Evolutionary conservation across 345 rosid genomes (phyloP).

Genomic region (Gossypium longicalyx): DNA sequence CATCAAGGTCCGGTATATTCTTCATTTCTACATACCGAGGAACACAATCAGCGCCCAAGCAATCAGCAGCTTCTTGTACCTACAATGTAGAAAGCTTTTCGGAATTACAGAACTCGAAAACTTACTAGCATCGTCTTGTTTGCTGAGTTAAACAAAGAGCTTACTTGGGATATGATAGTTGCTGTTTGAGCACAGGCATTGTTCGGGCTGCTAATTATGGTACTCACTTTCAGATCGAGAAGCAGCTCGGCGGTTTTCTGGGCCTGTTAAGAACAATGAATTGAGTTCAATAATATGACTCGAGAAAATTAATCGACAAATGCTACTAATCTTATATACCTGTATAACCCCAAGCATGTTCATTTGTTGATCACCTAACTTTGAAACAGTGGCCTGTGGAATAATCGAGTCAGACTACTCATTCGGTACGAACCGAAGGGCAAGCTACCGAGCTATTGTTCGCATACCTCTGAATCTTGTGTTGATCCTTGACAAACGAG

Average conservation of each 20-base stretch:
- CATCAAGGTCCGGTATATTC: slow-evolving; percentile 51
- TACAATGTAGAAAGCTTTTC: slow-evolving; percentile 18
- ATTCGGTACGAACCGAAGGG: neutral
- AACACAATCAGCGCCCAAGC: slow-evolving; percentile 78
- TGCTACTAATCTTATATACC: slow-evolving; percentile 36
- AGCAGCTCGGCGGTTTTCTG: slow-evolving; percentile 92
- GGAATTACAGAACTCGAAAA: neutral
- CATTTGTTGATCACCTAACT: slow-evolving; percentile 46
- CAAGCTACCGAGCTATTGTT: neutral
- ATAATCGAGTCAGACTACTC: neutral
- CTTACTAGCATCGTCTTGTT: neutral
- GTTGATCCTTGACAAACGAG: slow-evolving; percentile 75
- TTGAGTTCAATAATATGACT: slow-evolving; percentile 18
- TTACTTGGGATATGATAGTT: slow-evolving; percentile 52
- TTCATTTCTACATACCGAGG: slow-evolving; percentile 68
- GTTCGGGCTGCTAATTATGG: slow-evolving; percentile 53
- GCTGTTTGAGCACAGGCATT: slow-evolving; percentile 63
- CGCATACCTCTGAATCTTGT: slow-evolving; percentile 49
- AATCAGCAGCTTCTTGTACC: slow-evolving; percentile 96
- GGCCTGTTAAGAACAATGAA: slow-evolving; percentile 46
- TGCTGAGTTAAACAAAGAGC: slow-evolving; percentile 15
- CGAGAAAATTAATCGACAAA: neutral
- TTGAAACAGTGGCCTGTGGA: slow-evolving; percentile 40
- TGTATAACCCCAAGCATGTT: slow-evolving; percentile 83
- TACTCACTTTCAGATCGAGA: slow-evolving; percentile 69